Base-by-base conservation (phyloP, 1,139 yeast genomes). In the Blastobotrys persicus region DNA sequence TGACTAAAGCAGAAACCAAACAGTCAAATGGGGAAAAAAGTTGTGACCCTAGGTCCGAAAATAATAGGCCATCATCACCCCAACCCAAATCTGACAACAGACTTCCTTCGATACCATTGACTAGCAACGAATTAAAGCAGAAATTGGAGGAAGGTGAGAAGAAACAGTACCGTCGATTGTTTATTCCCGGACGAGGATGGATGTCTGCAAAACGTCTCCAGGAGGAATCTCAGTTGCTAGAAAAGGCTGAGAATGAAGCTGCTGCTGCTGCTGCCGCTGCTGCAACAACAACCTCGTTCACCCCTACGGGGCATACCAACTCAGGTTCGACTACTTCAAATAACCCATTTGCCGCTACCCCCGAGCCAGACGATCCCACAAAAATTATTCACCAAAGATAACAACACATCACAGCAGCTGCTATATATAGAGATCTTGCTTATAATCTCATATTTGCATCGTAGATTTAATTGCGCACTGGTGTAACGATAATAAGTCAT, bases 161-260 rank as follows among this genome's bases (percentile, higher is more conserved):
- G 20, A 61, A 62, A 49, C 60, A 64, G 32, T 74, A 72, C 51
- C 70, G 78, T 39, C 63, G 84, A 31, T 59, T 79, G 4, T 77
- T 75, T 53, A 65, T 79, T 19, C 82, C 81, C 1, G 75, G 75
- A 2, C 62, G 78, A 43, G 84, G 84, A 0, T 80, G 85, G 85
- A 68, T 76, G 18, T 66, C 77, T 1, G 58, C 69, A 1, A 66
- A 65, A 33, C 61, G 65, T 47, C 57, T 76, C 38, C 70, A 68
- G 48, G 60, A 58, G 44, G 78, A 60, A 44, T 53, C 50, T 12
- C 46, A 45, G 31, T 31, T 42, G 44, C 40, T 55, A n/a, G 51
- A 53, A 42, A 47, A 45, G 42, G 52, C 45, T 5, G 54, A 50
- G 35, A 42, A 34, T 12, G 46, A 46, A 23, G 46, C 42, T 18